A percentile compares a stretch with the other conserved stretches of the same genome.
These are phyloP conservation scores for Suillus variegatus DNA, from an alignment of 768 basidiomycete species.

Conservation along the genomic window DNA sequence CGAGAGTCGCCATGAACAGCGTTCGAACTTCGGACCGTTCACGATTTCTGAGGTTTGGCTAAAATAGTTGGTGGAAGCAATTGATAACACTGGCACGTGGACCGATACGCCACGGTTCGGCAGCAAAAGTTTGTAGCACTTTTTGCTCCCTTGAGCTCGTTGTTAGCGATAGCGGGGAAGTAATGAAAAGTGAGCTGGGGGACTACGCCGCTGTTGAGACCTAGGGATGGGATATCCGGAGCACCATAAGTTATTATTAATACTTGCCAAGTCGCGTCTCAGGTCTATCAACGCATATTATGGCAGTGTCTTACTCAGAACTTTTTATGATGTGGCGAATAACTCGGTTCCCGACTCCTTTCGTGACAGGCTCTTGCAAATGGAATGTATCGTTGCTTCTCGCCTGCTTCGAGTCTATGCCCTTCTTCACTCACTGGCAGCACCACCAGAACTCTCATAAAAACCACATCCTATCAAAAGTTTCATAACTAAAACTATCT, in stretches of 20 bases:
- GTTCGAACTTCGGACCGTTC: background rate
- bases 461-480: background rate
- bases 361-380: background rate
- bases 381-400: background rate
- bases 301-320: background rate
- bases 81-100: conserved; percentile 1
- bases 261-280: too few species aligned
- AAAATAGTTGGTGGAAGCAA: conserved; percentile 2
- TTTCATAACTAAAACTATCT: background rate
- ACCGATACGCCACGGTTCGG: background rate
- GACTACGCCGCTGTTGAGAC: background rate
- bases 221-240: background rate
- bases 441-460: background rate
- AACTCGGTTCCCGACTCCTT: background rate
- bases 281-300: background rate
- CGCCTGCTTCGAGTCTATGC: background rate
- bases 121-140: background rate
- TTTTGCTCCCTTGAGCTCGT: background rate
- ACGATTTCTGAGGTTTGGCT: background rate
- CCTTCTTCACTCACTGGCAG: background rate
- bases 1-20: conserved; percentile 29
- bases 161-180: background rate
- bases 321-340: background rate
- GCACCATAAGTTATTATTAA: background rate
- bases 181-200: background rate